Evolutionary conservation across 164 flowering plant genomes (phyloP).

Genomic region (Sedum album): DNA sequence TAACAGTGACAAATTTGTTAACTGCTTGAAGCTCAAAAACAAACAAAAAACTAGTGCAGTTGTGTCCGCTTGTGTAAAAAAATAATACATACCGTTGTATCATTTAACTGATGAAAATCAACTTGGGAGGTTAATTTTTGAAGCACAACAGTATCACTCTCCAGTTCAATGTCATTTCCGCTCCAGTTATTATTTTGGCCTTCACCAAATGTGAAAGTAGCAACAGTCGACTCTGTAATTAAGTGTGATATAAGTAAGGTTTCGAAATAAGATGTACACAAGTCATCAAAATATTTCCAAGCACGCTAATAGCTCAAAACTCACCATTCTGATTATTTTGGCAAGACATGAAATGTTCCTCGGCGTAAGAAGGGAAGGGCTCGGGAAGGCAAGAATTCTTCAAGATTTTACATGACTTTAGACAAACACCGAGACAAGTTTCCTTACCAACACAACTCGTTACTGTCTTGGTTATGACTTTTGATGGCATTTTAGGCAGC

Average conservation of each 20-base stretch:
- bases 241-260: background rate
- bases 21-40: background rate
- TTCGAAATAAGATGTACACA: background rate
- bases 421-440: conserved; percentile 10
- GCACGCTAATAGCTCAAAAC: background rate
- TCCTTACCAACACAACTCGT: conserved; percentile 6
- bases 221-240: background rate
- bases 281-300: background rate
- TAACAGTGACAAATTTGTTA: background rate
- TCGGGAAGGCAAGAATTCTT: conserved; percentile 6
- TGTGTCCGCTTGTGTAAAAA: background rate
- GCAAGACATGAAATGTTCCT: background rate
- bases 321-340: conserved; percentile 4
- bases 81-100: conserved; percentile 6
- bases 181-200: background rate
- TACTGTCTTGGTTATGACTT: background rate
- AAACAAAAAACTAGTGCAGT: background rate
- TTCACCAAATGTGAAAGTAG: background rate
- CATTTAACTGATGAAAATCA: background rate
- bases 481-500: background rate
- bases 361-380: background rate
- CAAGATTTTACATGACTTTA: conserved; percentile 13
- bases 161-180: background rate
- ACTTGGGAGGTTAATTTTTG: background rate
- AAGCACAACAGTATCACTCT: background rate